phyloP scores from a whole-genome alignment of 352 stramenopile genomes.

The Ochromonadaceae sp. region DNA sequence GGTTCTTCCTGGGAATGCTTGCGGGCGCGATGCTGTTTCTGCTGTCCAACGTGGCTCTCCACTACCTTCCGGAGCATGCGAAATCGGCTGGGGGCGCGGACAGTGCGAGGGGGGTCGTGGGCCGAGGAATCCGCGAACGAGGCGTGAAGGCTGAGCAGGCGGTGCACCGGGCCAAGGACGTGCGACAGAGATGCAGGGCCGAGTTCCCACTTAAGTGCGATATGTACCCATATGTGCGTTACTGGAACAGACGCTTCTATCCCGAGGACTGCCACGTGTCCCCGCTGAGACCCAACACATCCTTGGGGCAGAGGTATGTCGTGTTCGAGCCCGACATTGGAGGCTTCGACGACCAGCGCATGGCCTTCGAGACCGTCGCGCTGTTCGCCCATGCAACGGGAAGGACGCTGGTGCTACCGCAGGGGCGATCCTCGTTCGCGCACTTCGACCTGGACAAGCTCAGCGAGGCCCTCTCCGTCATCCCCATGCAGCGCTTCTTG shows the following conservation, averaged over 20 bases:
- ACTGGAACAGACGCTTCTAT: slow-evolving; percentile 3
- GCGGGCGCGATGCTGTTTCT: too few species aligned
- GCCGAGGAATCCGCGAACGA: too few species aligned
- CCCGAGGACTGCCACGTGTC: slow-evolving; percentile 5
- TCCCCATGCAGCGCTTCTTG: slow-evolving; percentile 2
- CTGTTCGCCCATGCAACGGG: slow-evolving; percentile 38
- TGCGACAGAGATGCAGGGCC: too few species aligned
- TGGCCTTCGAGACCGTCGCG: slow-evolving; percentile 27
- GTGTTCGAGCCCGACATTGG: slow-evolving; percentile 35
- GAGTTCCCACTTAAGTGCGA: background rate
- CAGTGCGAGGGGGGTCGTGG: too few species aligned
- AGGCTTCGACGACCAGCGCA: slow-evolving; percentile 32
- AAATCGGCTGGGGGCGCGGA: too few species aligned
- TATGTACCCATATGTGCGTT: slow-evolving; percentile 7
- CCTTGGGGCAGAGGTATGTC: slow-evolving; percentile 19
- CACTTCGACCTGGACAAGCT: slow-evolving; percentile 15
- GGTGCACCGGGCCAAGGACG: too few species aligned
- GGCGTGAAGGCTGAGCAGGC: too few species aligned
- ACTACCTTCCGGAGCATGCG: too few species aligned
- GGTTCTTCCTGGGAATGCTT: too few species aligned
- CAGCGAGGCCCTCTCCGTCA: background rate
- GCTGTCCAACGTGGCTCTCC: too few species aligned
- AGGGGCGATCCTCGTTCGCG: slow-evolving; percentile 16
- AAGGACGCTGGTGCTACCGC: slow-evolving; percentile 45
- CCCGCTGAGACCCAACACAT: background rate